phyloP scores from a whole-genome alignment of 345 rosid species.

The Dipteronia dyeriana region DNA sequence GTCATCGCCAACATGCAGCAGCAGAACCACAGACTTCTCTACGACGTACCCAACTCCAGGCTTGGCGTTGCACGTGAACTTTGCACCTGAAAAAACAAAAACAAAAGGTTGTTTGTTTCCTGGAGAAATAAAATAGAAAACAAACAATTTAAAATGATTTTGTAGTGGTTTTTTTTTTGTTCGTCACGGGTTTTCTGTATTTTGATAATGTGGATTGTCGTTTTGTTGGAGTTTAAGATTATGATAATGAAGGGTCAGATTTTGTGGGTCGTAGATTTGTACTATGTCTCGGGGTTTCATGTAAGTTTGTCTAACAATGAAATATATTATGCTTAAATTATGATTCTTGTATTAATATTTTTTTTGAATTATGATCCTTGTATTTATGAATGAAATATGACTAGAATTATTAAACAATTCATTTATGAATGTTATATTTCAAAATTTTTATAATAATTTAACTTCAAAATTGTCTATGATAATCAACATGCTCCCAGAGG shows the following conservation, averaged over 20 bases:
- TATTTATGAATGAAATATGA: no score
- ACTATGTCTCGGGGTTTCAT: not conserved
- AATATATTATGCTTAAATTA: no score
- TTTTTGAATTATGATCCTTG: no score
- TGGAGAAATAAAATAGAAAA: not conserved
- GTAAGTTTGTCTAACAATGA: no score
- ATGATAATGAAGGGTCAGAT: not conserved
- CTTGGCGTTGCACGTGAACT: conserved; percentile 82
- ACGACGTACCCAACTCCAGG: conserved; percentile 81
- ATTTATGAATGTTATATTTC: no score
- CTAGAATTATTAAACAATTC: no score
- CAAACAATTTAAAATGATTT: not conserved
- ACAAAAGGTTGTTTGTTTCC: not conserved
- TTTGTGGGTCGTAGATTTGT: not conserved
- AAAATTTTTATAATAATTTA: no score
- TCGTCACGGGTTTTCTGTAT: not conserved
- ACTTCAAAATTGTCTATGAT: no score
- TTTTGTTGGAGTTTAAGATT: not conserved
- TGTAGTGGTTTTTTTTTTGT: not conserved
- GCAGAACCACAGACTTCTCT: conserved; percentile 83
- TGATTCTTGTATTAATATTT: no score
- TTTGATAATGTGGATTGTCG: not conserved
- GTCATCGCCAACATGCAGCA: conserved; percentile 98
- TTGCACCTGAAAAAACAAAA: conserved; percentile 41
- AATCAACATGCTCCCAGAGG: no score